Evolutionary conservation across 768 basidiomycete species (phyloP).

Genomic region (Hortiboletus flavorubellus): DNA sequence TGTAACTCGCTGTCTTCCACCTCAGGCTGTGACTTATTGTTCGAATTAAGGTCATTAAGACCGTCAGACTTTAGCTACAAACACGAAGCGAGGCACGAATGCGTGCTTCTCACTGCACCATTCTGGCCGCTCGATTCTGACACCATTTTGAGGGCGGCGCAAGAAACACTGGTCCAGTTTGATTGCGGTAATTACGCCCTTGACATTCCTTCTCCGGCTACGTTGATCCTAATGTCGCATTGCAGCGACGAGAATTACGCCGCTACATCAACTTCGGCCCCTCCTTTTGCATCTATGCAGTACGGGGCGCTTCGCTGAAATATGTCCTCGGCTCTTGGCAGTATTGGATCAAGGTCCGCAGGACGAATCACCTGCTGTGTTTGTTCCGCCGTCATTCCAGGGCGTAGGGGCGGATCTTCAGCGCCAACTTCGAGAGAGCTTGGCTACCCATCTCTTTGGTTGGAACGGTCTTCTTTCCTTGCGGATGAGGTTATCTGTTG

Average conservation of each 20-base stretch:
- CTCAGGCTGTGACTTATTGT: conserved; percentile 19
- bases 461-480: conserved; percentile 50
- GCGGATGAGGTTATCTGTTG: conserved; percentile 51
- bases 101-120: conserved; percentile 51
- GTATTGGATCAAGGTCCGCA: conserved; percentile 34
- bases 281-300: conserved; percentile 34
- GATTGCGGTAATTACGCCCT: conserved; percentile 40
- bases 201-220: conserved; percentile 1
- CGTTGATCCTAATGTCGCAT: conserved; percentile 8
- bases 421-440: conserved; percentile 45
- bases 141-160: conserved; percentile 24
- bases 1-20: conserved; percentile 24
- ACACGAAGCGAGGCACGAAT: conserved; percentile 58
- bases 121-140: conserved; percentile 46
- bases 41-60: conserved; percentile 40
- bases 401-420: conserved; percentile 38
- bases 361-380: conserved; percentile 35
- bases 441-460: conserved; percentile 60
- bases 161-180: conserved; percentile 26
- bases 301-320: conserved; percentile 34
- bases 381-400: conserved; percentile 31
- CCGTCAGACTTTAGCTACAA: conserved; percentile 81
- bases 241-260: conserved; percentile 23
- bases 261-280: conserved; percentile 28
- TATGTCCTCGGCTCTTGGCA: conserved; percentile 45